phyloP scores from a whole-genome alignment of 371 early-diverging fungal species.

The Mortierella sp. region DNA sequence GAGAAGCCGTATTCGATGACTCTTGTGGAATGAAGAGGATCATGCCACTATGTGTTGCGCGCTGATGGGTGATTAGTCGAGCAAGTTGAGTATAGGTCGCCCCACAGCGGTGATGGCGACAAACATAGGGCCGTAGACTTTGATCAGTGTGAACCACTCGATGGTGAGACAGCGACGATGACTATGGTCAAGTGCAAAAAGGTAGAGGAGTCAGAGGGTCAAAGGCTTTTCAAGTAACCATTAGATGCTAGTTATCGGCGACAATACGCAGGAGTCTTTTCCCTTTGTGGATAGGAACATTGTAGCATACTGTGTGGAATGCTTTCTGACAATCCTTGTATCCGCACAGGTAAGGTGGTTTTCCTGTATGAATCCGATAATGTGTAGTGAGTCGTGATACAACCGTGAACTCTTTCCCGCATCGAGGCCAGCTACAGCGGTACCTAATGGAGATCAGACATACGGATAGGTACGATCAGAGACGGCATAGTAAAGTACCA shows the following conservation, averaged over 20 bases:
- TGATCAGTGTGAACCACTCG: conserved; percentile 54
- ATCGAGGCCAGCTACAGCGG: conserved; percentile 53
- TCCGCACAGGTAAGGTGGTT: conserved; percentile 51
- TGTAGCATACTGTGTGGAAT: conserved; percentile 39
- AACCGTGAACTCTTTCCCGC: conserved; percentile 51
- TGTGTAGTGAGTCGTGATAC: conserved; percentile 52
- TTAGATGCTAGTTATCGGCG: not conserved
- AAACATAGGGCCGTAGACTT: conserved; percentile 44
- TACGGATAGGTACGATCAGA: too few relatives aligned
- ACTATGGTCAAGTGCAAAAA: conserved; percentile 20
- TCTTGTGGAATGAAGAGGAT: conserved; percentile 53
- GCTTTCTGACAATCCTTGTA: conserved; percentile 54
- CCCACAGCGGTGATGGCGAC: conserved; percentile 53
- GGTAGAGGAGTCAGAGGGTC: not conserved
- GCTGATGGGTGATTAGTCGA: conserved; percentile 48
- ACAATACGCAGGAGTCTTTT: not conserved
- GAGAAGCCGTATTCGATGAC: conserved; percentile 11
- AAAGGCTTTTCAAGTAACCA: not conserved
- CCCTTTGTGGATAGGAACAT: too few relatives aligned
- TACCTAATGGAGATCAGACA: conserved; percentile 15
- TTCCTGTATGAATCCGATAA: conserved; percentile 48
- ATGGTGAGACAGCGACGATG: conserved; percentile 52
- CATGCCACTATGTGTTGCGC: conserved; percentile 52
- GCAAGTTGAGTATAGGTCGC: conserved; percentile 55
- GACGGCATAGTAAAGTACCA: too few relatives aligned